phyloP scores from a whole-genome alignment of 257 asterid genomes.

The Mentha longifolia region DNA sequence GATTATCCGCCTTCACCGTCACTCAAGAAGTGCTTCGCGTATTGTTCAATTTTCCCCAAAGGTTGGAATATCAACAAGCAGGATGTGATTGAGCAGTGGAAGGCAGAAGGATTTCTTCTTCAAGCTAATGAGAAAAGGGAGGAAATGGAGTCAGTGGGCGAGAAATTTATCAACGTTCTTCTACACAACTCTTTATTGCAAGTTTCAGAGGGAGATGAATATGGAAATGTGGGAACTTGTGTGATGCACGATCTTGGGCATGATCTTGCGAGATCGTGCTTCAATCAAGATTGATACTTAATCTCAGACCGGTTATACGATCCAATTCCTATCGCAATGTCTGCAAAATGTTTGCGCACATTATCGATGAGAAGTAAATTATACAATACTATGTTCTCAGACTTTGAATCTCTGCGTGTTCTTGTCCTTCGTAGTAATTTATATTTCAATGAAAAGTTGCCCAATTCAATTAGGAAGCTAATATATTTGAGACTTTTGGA shows the following conservation, averaged over 20 bases:
- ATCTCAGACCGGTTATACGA: no score
- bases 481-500: background rate
- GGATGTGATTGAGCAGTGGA: no score
- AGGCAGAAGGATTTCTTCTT: no score
- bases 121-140: no score
- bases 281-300: background rate
- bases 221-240: background rate
- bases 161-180: no score
- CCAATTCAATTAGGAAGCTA: background rate
- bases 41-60: no score
- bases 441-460: background rate
- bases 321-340: background rate
- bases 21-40: no score
- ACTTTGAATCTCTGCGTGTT: background rate
- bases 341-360: background rate
- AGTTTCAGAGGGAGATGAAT: background rate
- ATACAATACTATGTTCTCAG: no score
- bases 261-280: background rate
- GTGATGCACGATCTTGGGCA: background rate
- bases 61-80: no score
- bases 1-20: no score
- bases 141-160: no score
- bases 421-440: background rate
- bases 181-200: no score
- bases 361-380: background rate